Evolutionary conservation across 441 rosid species (phyloP).

Genomic region (California macrophylla): DNA sequence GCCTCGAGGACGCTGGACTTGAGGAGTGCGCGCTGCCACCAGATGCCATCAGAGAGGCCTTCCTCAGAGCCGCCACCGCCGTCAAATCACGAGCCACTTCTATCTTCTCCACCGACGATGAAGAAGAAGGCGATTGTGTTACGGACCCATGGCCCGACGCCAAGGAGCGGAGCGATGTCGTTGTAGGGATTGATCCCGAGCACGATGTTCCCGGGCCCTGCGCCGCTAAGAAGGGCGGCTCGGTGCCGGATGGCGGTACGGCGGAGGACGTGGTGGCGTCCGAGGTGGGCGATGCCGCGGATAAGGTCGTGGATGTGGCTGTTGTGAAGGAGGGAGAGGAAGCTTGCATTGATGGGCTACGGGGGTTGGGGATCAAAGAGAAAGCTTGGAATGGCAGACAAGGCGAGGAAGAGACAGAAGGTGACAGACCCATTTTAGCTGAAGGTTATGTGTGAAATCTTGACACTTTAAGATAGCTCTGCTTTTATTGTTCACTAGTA

Average conservation of each 20-base stretch:
- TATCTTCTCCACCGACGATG: slow-evolving; percentile 7
- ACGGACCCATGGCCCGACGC: slow-evolving; percentile 28
- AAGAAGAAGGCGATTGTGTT: slow-evolving; percentile 7
- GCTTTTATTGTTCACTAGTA: neutral
- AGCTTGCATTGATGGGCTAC: neutral
- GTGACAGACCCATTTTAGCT: slow-evolving; percentile 1
- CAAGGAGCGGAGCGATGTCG: slow-evolving; percentile 13
- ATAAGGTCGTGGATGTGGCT: neutral
- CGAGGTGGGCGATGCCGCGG: neutral
- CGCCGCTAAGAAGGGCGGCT: neutral
- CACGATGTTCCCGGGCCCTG: slow-evolving; percentile 11
- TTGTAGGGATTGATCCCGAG: slow-evolving; percentile 9
- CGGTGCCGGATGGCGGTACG: neutral
- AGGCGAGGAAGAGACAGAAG: neutral
- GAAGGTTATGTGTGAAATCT: neutral
- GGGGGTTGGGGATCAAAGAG: slow-evolving; percentile 1
- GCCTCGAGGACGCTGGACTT: slow-evolving; percentile 68
- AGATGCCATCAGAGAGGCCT: slow-evolving; percentile 65
- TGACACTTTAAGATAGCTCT: neutral
- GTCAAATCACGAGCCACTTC: slow-evolving; percentile 45
- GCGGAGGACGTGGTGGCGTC: neutral
- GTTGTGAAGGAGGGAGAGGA: neutral
- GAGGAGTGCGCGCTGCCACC: slow-evolving; percentile 71
- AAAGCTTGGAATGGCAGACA: neutral
- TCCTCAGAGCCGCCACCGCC: slow-evolving; percentile 58